Base-by-base conservation (phyloP, 176 grass and related monocot species). In the Juncus inflexus region DNA sequence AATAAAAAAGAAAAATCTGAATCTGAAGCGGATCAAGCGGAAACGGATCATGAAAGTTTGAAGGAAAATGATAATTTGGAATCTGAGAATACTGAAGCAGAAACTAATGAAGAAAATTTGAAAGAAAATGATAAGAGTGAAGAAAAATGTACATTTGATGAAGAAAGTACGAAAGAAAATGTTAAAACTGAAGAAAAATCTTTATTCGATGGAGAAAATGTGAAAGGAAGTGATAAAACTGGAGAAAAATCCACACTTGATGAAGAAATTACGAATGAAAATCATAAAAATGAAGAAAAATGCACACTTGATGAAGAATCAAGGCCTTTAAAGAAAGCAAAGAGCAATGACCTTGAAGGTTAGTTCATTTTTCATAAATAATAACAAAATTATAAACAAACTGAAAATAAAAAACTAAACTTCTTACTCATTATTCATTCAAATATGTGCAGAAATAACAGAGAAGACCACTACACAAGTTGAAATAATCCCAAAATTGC, bases 311-410 rank as follows among this genome's bases (percentile, higher is more conserved):
- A 60, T 77, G 63, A 75, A 13, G 60, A 86, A 50, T 35, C 71
- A 60, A 96, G 87, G 71, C 74, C 82, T 74, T 61, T 62, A 66
- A 96, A 96, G 69, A 96, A 91, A 68, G 51, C 82, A 80, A 96
- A 89, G 79, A 71, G 69, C 79, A 43, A 35, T 79, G 82, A 83
- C 35, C 35, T 8, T 47, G 43, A 47, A 6, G 43, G 43, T 47
- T 47, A 47, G 43, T 47, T 47, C 19, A 28, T 47, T 47, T 9
- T 9, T 47, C 43, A 47, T 47, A 47, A 47, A 5, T 47, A 47
- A 5, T 47, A 47, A 47, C 43, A 47, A 47, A 9, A 47, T 47
- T 47, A 47, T 47, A 6, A 47, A 47, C 43, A 6, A 47, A 47
- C 43, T 74, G 61, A 80, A 75, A 69, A 38, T 83, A 2, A 55